These are phyloP conservation scores for Otatea glauca DNA, from an alignment of 176 grass and related monocot species.

Conservation along the genomic window DNA sequence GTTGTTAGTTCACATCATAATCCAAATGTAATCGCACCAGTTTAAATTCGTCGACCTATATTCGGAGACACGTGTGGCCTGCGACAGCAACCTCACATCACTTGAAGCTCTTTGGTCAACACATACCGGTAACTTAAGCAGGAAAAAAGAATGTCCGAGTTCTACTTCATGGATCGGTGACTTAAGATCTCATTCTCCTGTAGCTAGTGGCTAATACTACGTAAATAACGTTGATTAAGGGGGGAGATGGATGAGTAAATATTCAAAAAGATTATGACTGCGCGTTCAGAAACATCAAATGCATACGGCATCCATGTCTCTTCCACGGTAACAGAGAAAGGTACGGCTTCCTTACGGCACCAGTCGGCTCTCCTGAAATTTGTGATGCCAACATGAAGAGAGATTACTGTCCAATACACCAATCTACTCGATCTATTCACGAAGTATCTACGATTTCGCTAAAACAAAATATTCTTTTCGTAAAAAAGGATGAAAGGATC, in stretches of 20 bases:
- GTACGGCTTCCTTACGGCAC: neutral
- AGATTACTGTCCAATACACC: too few relatives aligned
- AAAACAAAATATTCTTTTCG: too few relatives aligned
- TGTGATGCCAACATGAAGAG: too few relatives aligned
- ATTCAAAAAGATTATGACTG: neutral
- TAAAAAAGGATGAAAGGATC: too few relatives aligned
- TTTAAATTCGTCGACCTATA: neutral
- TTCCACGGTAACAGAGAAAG: neutral
- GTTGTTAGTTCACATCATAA: conserved; percentile 23
- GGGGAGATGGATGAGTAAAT: neutral
- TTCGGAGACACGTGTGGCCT: neutral
- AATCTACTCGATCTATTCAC: too few relatives aligned
- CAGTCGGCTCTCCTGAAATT: too few relatives aligned
- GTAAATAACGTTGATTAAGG: neutral
- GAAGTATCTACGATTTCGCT: too few relatives aligned
- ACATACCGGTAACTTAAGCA: neutral
- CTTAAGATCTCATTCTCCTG: neutral
- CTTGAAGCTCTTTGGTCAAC: neutral
- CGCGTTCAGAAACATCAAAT: neutral
- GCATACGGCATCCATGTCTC: neutral
- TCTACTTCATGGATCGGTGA: neutral
- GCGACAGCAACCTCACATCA: neutral
- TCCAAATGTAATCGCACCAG: too few relatives aligned
- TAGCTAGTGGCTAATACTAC: neutral
- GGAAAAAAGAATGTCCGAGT: neutral